Base-by-base conservation (phyloP, 2,329 filamentous ascomycete genomes). In the Coniochaeta sp. region DNA sequence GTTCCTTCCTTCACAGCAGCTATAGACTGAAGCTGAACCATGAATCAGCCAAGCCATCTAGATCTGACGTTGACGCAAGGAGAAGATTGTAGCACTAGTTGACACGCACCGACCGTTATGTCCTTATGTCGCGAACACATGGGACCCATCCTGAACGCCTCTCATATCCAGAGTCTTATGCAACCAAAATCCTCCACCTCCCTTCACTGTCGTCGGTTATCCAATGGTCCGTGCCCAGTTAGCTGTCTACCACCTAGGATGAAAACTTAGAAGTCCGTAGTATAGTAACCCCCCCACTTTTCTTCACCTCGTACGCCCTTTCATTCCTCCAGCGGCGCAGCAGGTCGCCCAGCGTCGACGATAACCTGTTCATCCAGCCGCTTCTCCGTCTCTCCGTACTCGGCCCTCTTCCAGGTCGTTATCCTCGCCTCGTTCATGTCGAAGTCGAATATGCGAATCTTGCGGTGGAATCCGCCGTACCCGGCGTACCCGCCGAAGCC, bases 401-500 rank as follows among this genome's bases (percentile, higher is more conserved):
- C 93, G 17, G 96, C 78, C 64, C 95, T 83, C 77, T 97, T 98
- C 84, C 93, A 99, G 0, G 93, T 99, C 57, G 84, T 86, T 66
- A 99, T 93, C 55, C 91, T 85, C 8, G 89, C 93, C 62, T 90
- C 86, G 70, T 96, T 96, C 75, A 93, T 90, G 72, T 99, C 93
- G 58, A 99, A 85, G 67, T 98, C 93, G 71, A 95, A 99, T 50
- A 99, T 83, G 56, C 95, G 84, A 59, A 97, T 82, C 33, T 92
- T 86, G 28, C 95, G 89, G 68, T 93, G 82, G 71, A 89, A 98
- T 4, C 89, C 89, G 47, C 87, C 88, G 71, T 97, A 98, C 6
- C 93, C 93, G 22, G 89, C 95, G 71, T 99, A 99, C 0, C 95
- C 95, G 60, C 95, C 95, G 68, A 99, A 96, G 1, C 95, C 95